phyloP scores from a whole-genome alignment of 495 filamentous ascomycete species.

The Viridothelium virens region DNA sequence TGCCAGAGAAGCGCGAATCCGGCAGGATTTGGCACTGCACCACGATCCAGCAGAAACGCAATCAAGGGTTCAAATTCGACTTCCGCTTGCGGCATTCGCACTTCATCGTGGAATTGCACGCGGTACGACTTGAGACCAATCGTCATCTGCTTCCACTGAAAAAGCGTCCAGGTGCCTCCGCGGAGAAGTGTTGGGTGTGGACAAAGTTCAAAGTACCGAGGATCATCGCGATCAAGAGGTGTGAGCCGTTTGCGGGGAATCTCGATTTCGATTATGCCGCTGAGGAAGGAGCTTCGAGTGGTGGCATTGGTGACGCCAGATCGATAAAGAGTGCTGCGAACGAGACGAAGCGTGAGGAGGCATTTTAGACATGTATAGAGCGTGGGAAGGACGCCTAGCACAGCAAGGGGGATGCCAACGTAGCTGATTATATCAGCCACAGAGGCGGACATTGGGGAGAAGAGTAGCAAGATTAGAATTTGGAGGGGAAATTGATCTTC shows the following conservation, averaged over 20 bases:
- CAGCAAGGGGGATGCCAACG: conserved; percentile 57
- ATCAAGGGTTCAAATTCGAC: conserved; percentile 55
- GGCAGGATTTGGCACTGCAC: conserved; percentile 50
- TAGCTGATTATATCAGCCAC: conserved; percentile 44
- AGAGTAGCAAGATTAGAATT: background rate
- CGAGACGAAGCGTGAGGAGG: conserved; percentile 47
- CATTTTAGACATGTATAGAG: conserved; percentile 50
- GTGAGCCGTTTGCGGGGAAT: conserved; percentile 55
- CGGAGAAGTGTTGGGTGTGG: conserved; percentile 43
- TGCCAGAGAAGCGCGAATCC: conserved; percentile 52
- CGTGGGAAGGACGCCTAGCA: conserved; percentile 60
- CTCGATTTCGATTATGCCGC: conserved; percentile 58
- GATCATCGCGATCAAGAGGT: conserved; percentile 48
- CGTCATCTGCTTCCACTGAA: conserved; percentile 55
- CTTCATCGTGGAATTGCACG: conserved; percentile 57
- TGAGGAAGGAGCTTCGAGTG: conserved; percentile 54
- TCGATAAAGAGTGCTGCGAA: conserved; percentile 48
- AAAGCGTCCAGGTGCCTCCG: conserved; percentile 55
- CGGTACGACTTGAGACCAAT: conserved; percentile 54
- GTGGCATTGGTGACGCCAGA: conserved; percentile 45
- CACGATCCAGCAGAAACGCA: conserved; percentile 54
- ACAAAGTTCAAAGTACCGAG: conserved; percentile 50
- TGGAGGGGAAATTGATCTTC: no score
- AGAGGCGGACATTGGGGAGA: conserved; percentile 3
- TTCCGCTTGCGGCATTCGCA: conserved; percentile 58